A percentile compares a stretch with the other conserved stretches of the same genome.
Evolutionary conservation across 2,329 filamentous ascomycete genomes (phyloP).

Genomic region (Epichloe amarillans): DNA sequence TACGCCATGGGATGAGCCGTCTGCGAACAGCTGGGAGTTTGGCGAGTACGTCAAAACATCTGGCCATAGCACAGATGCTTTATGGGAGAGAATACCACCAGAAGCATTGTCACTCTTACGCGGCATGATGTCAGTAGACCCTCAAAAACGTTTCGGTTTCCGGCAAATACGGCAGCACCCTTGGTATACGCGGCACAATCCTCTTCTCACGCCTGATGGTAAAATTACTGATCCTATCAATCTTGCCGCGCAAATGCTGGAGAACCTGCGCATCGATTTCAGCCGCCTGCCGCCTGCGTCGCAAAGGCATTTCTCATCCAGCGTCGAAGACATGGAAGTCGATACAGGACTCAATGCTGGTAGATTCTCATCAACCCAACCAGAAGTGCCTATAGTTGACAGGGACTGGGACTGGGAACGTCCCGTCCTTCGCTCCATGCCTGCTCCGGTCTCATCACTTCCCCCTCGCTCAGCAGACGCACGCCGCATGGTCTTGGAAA

Average conservation of each 20-base stretch:
- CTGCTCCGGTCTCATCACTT: constrained; percentile 24
- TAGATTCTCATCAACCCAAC: constrained; percentile 68
- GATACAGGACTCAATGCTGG: constrained; percentile 36
- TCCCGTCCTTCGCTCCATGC: constrained; percentile 44
- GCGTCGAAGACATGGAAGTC: constrained; percentile 53
- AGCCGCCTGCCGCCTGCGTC: constrained; percentile 48
- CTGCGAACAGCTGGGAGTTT: constrained; percentile 75
- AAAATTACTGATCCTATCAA: constrained; percentile 64
- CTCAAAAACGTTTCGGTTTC: constrained; percentile 66
- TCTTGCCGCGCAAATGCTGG: constrained; percentile 90
- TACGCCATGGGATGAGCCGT: constrained; percentile 94
- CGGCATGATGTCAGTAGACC: constrained; percentile 82
- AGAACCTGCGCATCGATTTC: constrained; percentile 81
- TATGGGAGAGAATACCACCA: constrained; percentile 69
- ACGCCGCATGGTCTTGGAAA: constrained; percentile 37
- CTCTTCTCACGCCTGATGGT: constrained; percentile 60
- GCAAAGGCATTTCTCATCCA: constrained; percentile 17
- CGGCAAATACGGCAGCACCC: constrained; percentile 79
- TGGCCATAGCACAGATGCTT: constrained; percentile 69
- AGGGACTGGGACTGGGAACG: constrained; percentile 80
- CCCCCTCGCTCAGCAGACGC: constrained; percentile 19
- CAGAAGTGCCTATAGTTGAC: constrained; percentile 63
- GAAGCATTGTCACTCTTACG: constrained; percentile 70
- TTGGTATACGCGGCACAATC: constrained; percentile 82
- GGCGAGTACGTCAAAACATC: constrained; percentile 71